Evolutionary conservation across 2,329 filamentous ascomycete genomes (phyloP).

Genomic region (Diplocarpon rosae): DNA sequence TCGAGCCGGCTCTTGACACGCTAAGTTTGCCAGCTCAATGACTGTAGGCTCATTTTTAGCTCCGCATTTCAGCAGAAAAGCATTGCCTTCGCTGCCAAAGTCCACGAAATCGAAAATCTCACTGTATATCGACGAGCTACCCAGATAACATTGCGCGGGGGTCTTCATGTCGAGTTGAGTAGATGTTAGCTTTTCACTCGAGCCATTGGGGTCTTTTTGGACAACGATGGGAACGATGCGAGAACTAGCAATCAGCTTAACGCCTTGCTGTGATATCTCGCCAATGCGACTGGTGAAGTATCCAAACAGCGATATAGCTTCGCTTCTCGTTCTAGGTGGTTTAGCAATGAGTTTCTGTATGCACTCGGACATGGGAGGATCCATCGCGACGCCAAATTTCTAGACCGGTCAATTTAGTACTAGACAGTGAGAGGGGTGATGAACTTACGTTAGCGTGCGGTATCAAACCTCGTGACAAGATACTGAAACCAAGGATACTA

Average conservation of each 20-base stretch:
- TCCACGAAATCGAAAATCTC: conserved; percentile 97
- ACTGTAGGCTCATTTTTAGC: conserved; percentile 88
- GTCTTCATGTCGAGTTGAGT: conserved; percentile 33
- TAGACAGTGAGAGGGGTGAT: neutral
- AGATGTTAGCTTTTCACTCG: conserved; percentile 32
- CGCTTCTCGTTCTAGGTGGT: conserved; percentile 55
- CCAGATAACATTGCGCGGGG: conserved; percentile 69
- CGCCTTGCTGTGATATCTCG: conserved; percentile 55
- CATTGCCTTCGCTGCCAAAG: conserved; percentile 78
- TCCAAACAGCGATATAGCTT: conserved; percentile 63
- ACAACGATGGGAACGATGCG: conserved; percentile 59
- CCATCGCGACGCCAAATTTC: conserved; percentile 75
- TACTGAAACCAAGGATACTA: conserved; percentile 67
- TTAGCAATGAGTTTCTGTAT: conserved; percentile 59
- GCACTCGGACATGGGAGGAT: conserved; percentile 71
- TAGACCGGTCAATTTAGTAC: neutral
- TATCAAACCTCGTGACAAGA: conserved; percentile 66
- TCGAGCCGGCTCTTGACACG: conserved; percentile 74
- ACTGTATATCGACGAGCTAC: conserved; percentile 56
- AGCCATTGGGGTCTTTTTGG: conserved; percentile 19
- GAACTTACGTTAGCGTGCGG: conserved; percentile 51
- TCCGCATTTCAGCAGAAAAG: conserved; percentile 78
- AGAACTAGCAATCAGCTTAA: conserved; percentile 50
- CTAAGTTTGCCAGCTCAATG: conserved; percentile 68
- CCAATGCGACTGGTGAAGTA: conserved; percentile 72